phyloP scores from a whole-genome alignment of 768 basidiomycete species.

The Amyloporia xantha region DNA sequence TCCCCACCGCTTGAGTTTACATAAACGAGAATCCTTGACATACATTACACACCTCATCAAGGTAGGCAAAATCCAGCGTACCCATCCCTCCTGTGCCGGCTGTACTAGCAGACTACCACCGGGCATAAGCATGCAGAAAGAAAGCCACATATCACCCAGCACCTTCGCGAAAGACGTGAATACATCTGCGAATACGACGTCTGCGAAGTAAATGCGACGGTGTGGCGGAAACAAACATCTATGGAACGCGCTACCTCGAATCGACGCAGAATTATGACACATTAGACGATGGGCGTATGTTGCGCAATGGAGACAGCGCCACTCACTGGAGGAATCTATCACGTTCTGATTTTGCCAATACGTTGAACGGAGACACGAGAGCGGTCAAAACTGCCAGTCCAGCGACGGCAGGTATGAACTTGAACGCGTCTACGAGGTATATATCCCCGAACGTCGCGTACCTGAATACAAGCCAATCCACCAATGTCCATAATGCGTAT shows the following conservation, averaged over 20 bases:
- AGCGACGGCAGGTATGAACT: conserved; percentile 69
- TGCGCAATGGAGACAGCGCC: background rate
- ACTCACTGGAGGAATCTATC: conserved; percentile 75
- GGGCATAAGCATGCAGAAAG: conserved; percentile 78
- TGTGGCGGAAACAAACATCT: conserved; percentile 70
- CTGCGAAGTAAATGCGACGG: conserved; percentile 74
- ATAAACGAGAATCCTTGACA: background rate
- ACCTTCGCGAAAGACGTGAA: conserved; percentile 97
- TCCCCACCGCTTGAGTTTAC: background rate
- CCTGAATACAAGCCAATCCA: conserved; percentile 67
- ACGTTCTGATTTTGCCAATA: conserved; percentile 64
- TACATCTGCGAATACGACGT: conserved; percentile 92
- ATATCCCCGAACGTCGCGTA: conserved; percentile 50
- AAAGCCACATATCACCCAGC: conserved; percentile 90
- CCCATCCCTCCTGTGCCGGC: conserved; percentile 55
- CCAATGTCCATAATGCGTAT: conserved; percentile 55
- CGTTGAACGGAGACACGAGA: conserved; percentile 62
- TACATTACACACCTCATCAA: conserved; percentile 70
- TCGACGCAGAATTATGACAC: background rate
- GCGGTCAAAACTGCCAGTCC: conserved; percentile 48
- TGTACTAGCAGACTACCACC: conserved; percentile 67
- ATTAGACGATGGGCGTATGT: background rate
- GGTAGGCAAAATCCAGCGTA: conserved; percentile 71
- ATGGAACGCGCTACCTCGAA: conserved; percentile 48
- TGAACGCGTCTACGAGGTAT: conserved; percentile 62